phyloP scores from a whole-genome alignment of 1,139 yeast species.

The Taphrina populina region DNA sequence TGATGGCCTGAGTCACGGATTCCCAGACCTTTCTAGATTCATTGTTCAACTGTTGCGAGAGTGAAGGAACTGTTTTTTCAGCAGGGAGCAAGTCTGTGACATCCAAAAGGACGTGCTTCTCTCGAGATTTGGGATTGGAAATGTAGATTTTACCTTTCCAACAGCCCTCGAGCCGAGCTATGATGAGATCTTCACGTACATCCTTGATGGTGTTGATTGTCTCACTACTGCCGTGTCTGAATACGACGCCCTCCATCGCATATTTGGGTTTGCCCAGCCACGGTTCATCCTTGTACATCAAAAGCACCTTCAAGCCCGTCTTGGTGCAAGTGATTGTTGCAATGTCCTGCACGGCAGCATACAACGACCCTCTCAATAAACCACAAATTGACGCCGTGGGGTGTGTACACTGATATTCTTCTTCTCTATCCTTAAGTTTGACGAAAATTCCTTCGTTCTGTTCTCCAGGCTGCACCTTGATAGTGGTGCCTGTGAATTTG shows the following conservation, averaged over 20 bases:
- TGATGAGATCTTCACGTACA: slow-evolving; percentile 32
- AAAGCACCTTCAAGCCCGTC: slow-evolving; percentile 51
- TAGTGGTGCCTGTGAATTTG: slow-evolving; percentile 58
- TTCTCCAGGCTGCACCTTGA: slow-evolving; percentile 64
- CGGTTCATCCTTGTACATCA: slow-evolving; percentile 72
- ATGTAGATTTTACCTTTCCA: slow-evolving; percentile 34
- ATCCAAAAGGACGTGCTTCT: slow-evolving; percentile 33
- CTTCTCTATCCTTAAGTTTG: slow-evolving; percentile 51
- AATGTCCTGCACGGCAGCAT: slow-evolving; percentile 67
- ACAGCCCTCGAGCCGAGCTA: slow-evolving; percentile 33
- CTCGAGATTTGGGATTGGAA: slow-evolving; percentile 21
- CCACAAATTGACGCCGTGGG: slow-evolving; percentile 85
- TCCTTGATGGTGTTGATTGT: slow-evolving; percentile 54
- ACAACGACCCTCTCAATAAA: slow-evolving; percentile 64
- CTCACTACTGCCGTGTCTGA: slow-evolving; percentile 60
- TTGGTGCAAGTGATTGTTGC: slow-evolving; percentile 53
- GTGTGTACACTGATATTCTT: slow-evolving; percentile 63
- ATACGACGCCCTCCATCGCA: slow-evolving; percentile 50
- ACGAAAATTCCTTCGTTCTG: slow-evolving; percentile 70
- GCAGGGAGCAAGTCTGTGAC: slow-evolving; percentile 27
- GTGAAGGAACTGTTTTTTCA: slow-evolving; percentile 46
- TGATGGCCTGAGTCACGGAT: slow-evolving; percentile 68
- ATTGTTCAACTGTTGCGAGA: slow-evolving; percentile 61
- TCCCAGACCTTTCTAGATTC: slow-evolving; percentile 73
- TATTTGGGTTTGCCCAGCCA: slow-evolving; percentile 68